phyloP scores from a whole-genome alignment of 106 monocot genomes.

The Phalaenopsis aphrodite region DNA sequence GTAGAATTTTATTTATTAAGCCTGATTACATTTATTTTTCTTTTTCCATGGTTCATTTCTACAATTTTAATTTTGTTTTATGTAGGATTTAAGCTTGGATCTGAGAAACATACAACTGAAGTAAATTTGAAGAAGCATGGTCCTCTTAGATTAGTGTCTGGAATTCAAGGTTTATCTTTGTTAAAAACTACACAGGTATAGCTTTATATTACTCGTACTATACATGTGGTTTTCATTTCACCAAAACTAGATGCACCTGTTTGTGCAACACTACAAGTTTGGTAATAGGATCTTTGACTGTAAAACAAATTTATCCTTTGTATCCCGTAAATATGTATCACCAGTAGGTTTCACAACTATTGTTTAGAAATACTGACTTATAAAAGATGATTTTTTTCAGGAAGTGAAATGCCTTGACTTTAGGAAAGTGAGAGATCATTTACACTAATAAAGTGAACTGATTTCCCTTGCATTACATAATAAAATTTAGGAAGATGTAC shows the following conservation, averaged over 20 bases:
- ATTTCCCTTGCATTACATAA: not conserved
- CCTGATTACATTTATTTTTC: not conserved
- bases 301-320: not conserved
- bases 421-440: not conserved
- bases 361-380: not conserved
- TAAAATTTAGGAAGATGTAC: no score
- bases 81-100: constrained; percentile 88
- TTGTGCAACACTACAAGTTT: not conserved
- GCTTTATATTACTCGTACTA: not conserved
- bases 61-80: constrained; percentile 5
- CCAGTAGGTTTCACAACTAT: not conserved
- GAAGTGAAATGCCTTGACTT: not conserved
- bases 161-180: constrained; percentile 69
- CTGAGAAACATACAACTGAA: constrained; percentile 71
- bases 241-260: not conserved
- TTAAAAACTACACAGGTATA: constrained; percentile 90
- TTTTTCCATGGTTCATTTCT: not conserved
- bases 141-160: constrained; percentile 54
- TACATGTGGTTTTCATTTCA: not conserved
- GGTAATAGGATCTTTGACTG: not conserved
- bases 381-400: not conserved
- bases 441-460: not conserved
- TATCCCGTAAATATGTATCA: not conserved
- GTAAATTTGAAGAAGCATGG: constrained; percentile 68
- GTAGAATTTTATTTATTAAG: not conserved